Percentiles rank a stretch among this genome's conserved stretches.
Evolutionary conservation across 495 filamentous ascomycete genomes (phyloP).

Genomic region (Letharia lupina): DNA sequence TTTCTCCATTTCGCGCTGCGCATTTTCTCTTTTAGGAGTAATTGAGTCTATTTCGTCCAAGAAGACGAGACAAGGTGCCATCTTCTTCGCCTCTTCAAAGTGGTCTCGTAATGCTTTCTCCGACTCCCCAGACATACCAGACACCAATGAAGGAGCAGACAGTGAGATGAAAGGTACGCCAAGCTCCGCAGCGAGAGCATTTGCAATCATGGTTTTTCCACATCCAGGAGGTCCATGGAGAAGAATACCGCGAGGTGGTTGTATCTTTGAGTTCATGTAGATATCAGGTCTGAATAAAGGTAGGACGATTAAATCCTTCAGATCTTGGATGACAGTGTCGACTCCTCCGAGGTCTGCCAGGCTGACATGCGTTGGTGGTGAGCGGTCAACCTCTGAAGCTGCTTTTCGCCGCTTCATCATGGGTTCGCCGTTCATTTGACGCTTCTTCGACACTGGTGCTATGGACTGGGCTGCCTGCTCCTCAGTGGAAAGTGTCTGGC

Average conservation of each 20-base stretch:
- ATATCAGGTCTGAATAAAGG: slow-evolving; percentile 70
- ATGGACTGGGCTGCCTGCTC: slow-evolving; percentile 20
- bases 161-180: slow-evolving; percentile 83
- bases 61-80: slow-evolving; percentile 88
- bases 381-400: slow-evolving; percentile 48
- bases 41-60: slow-evolving; percentile 97
- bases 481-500: slow-evolving; percentile 2
- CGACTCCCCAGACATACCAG: slow-evolving; percentile 92
- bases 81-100: slow-evolving; percentile 77
- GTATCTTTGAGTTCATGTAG: slow-evolving; percentile 49
- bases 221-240: slow-evolving; percentile 91
- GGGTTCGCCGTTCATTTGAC: slow-evolving; percentile 60
- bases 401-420: slow-evolving; percentile 57
- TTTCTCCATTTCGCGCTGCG: slow-evolving; percentile 96
- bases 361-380: slow-evolving; percentile 66
- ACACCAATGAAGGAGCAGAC: slow-evolving; percentile 80
- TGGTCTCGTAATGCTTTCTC: slow-evolving; percentile 89
- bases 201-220: slow-evolving; percentile 89
- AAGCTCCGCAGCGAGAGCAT: slow-evolving; percentile 79
- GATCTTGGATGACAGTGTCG: slow-evolving; percentile 64
- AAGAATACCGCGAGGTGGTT: slow-evolving; percentile 78
- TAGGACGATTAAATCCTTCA: slow-evolving; percentile 73
- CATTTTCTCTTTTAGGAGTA: slow-evolving; percentile 85
- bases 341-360: slow-evolving; percentile 80
- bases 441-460: slow-evolving; percentile 33